Conservation (phyloP, 257 asterid species). For the Ilex aquifolium region DNA sequence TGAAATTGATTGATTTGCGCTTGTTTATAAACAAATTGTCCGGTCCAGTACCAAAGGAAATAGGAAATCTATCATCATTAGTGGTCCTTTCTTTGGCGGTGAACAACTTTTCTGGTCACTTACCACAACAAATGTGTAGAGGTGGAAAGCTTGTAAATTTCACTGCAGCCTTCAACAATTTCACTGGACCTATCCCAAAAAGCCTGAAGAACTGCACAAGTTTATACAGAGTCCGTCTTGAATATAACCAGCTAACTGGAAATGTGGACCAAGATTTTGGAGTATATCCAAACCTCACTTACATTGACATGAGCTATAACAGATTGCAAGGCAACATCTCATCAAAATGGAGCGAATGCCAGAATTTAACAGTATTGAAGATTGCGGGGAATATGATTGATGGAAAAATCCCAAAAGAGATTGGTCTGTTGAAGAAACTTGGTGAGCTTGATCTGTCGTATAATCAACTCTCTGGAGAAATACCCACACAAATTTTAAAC, state of each 20-base stretch:
- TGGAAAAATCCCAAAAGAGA: conserved; percentile 25
- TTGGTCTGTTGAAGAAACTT: conserved; percentile 20
- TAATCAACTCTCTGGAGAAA: conserved; percentile 17
- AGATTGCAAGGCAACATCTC: conserved; percentile 30
- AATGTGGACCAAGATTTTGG: conserved; percentile 23
- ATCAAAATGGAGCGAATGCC: conserved; percentile 24
- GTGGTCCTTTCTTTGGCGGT: conserved; percentile 4
- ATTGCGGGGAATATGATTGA: conserved; percentile 30
- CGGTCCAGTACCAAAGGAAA: conserved; percentile 18
- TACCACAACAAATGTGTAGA: conserved; percentile 30
- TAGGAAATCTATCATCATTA: conserved; percentile 12
- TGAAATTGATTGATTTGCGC: not conserved
- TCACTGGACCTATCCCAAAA: conserved; percentile 23
- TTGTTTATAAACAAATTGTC: not conserved
- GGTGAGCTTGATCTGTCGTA: conserved; percentile 26
- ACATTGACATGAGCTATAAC: conserved; percentile 24
- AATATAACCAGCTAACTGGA: conserved; percentile 24
- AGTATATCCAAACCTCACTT: conserved; percentile 23
- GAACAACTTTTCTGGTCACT: conserved; percentile 23
- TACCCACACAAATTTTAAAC: conserved; percentile 24
- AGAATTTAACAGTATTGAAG: conserved; percentile 15
- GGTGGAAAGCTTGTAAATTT: conserved; percentile 14
- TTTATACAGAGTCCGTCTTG: conserved; percentile 19
- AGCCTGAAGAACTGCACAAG: conserved; percentile 34
- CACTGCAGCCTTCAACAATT: conserved; percentile 12